Evolutionary conservation across 2,329 filamentous ascomycete genomes (phyloP).

Genomic region (Colletotrichum chrysophilum): DNA sequence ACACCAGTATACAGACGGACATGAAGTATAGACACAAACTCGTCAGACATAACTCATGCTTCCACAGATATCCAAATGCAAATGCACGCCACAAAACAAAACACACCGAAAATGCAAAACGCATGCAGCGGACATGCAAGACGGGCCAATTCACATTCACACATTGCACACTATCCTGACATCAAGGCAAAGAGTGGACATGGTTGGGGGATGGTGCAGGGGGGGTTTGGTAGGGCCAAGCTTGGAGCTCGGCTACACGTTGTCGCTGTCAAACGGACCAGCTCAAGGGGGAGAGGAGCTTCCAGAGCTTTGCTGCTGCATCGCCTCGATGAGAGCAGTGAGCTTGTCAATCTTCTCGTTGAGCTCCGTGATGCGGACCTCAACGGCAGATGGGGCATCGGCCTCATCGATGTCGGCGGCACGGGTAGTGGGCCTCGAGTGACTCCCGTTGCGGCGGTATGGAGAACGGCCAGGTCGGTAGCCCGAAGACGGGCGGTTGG

Average conservation of each 20-base stretch:
- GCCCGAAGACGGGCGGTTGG: conserved; percentile 25
- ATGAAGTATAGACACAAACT: neutral
- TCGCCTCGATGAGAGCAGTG: conserved; percentile 54
- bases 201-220: neutral
- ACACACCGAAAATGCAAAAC: neutral
- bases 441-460: conserved; percentile 1
- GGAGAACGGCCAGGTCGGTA: conserved; percentile 28
- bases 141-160: neutral
- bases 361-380: conserved; percentile 60
- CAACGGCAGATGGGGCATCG: conserved; percentile 45
- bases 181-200: neutral
- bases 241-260: neutral
- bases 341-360: conserved; percentile 63
- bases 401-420: conserved; percentile 33
- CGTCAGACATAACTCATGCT: neutral
- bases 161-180: neutral
- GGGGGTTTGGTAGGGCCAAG: neutral
- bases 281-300: neutral
- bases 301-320: conserved; percentile 43
- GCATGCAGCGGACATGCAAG: neutral
- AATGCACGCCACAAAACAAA: neutral
- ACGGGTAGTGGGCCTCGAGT: conserved; percentile 21
- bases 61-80: neutral
- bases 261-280: neutral
- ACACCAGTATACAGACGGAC: neutral